Evolutionary conservation across 2,329 filamentous ascomycete genomes (phyloP), one percentile per base, ranked within the genome.

Genomic region (Neonectria sp.): DNA sequence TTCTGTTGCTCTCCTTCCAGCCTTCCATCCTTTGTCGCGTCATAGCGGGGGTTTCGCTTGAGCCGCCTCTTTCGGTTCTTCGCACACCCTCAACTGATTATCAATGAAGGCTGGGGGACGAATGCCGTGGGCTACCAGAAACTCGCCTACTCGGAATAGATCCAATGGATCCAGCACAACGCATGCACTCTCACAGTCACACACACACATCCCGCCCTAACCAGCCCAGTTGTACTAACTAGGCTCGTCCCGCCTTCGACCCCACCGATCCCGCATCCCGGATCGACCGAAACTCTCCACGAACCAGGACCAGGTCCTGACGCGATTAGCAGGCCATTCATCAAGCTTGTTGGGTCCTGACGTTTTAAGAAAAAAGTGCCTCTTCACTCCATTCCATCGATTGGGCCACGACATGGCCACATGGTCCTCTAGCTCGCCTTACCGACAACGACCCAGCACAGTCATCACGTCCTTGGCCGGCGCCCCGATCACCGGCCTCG

Each of bases 181-280:
- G 37, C 21, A 27, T 25, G 45, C 31, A 49, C 43, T 29, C 49
- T 24, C 37, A 51, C 31, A 25, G 35, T 35, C 29, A 35, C 49
- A 43, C n/a, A 21, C 35, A 25, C 40, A 37, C 11, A 48, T 11
- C n/a, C 40, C 25, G 45, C 37, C 25, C 60, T 40, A 49, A 13
- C n/a, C 46, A 55, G 48, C 43, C 58, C 63, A 63, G 53, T 63
- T 25, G 29, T 29, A 45, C 53, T 68, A 59, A 58, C 73, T 75
- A 75, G 73, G 73, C 71, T 67, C 73, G 73, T 75, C 71, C 73
- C 73, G 73, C 71, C 61, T 59, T 69, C 61, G 62, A 67, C 71
- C 60, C 73, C 73, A 69, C 71, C 55, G 68, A 72, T 73, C 73
- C 68, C 69, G 68, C 65, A 60, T 43, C 66, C 66, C 63, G 66